Percentiles rank a stretch among this genome's conserved stretches.
These are phyloP conservation scores for Daldinia caldariorum DNA, from an alignment of 495 filamentous ascomycete species.

Conservation along the genomic window DNA sequence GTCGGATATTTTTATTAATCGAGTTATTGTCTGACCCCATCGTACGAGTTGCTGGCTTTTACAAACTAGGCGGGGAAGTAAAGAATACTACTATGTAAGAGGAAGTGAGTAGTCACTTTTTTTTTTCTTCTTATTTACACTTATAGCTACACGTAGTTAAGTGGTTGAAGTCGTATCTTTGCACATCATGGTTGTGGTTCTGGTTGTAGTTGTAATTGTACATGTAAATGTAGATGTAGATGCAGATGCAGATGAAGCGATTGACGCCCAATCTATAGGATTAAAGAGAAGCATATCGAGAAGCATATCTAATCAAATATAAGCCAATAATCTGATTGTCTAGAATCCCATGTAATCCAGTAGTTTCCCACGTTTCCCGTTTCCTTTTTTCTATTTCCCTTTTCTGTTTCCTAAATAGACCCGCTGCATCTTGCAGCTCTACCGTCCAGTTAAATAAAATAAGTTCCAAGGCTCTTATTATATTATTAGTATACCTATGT, in stretches of 20 bases:
- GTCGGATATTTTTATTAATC: constrained; percentile 10
- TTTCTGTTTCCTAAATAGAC: neutral
- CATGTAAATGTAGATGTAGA: too few relatives aligned
- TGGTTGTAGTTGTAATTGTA: too few relatives aligned
- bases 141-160: neutral
- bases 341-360: neutral
- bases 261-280: constrained; percentile 8
- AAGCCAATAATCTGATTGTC: neutral
- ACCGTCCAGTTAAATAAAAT: too few relatives aligned
- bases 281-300: neutral
- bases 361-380: neutral
- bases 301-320: neutral
- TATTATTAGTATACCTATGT: neutral
- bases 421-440: constrained; percentile 2
- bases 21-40: neutral
- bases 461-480: too few relatives aligned
- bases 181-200: too few relatives aligned
- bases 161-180: too few relatives aligned
- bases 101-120: neutral
- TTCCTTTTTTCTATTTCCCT: too few relatives aligned
- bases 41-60: constrained; percentile 9
- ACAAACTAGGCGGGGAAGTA: constrained; percentile 4
- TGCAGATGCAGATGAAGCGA: neutral
- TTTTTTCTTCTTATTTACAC: neutral
- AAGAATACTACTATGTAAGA: constrained; percentile 17